Evolutionary conservation across 139 green algal species (phyloP).

Genomic region (Helicosporidium sp.): DNA sequence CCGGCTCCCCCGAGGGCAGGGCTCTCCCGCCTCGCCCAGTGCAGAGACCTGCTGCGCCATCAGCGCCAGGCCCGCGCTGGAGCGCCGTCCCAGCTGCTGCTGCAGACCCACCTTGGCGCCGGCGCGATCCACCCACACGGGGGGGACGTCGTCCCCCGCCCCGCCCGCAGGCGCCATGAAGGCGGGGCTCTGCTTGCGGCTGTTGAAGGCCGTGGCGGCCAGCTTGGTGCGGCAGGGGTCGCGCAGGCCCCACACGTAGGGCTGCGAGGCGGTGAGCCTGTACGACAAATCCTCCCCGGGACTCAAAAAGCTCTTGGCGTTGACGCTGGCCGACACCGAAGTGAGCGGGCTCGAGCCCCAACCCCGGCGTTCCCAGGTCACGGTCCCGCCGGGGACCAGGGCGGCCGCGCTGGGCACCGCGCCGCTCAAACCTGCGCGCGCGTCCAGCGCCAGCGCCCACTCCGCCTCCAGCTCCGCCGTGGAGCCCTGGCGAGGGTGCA

Average conservation of each 20-base stretch:
- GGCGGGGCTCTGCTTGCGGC: slow-evolving; percentile 65
- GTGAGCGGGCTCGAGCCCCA: slow-evolving; percentile 28
- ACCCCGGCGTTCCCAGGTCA: slow-evolving; percentile 52
- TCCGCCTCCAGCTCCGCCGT: slow-evolving; percentile 38
- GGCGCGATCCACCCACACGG: slow-evolving; percentile 77
- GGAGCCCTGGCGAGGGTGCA: slow-evolving; percentile 41
- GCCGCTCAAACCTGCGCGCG: too few relatives aligned
- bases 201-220: slow-evolving; percentile 48
- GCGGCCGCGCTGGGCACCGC: slow-evolving; percentile 31
- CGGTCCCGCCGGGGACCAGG: slow-evolving; percentile 23
- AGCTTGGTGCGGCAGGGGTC: slow-evolving; percentile 35
- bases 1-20: slow-evolving; percentile 14
- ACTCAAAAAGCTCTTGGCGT: slow-evolving; percentile 44
- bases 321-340: slow-evolving; percentile 38
- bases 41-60: slow-evolving; percentile 55
- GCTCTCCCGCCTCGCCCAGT: slow-evolving; percentile 35
- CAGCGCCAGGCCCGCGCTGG: slow-evolving; percentile 28
- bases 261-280: slow-evolving; percentile 38
- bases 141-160: slow-evolving; percentile 57
- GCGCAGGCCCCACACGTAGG: slow-evolving; percentile 34
- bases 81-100: slow-evolving; percentile 35
- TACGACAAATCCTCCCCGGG: slow-evolving; percentile 56
- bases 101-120: slow-evolving; percentile 54
- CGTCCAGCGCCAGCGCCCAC: slow-evolving; percentile 44
- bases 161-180: slow-evolving; percentile 47